phyloP scores from a whole-genome alignment of 495 filamentous ascomycete species.

The Penicillium egyptiacum region DNA sequence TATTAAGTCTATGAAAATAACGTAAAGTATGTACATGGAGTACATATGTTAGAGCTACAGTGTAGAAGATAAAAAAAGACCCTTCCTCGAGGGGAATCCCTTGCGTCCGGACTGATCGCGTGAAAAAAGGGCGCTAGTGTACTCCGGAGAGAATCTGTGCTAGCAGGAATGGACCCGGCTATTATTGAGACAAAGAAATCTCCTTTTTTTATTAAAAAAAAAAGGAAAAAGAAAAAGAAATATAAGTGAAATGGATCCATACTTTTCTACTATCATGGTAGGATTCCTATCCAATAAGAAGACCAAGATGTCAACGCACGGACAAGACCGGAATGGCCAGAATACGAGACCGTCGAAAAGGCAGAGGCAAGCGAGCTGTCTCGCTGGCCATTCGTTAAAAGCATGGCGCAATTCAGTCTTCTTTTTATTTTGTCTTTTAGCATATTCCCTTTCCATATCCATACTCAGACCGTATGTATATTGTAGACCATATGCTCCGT shows the following conservation, averaged over 20 bases:
- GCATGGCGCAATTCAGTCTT: conserved; percentile 5
- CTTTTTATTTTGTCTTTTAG: background rate
- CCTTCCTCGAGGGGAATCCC: conserved; percentile 8
- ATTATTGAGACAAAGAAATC: conserved; percentile 4
- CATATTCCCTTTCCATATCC: background rate
- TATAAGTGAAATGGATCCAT: background rate
- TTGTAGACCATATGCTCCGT: background rate
- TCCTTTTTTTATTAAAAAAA: background rate
- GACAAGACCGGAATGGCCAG: conserved; percentile 24
- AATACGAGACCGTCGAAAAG: conserved; percentile 26
- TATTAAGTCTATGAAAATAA: background rate
- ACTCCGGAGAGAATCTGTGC: conserved; percentile 19
- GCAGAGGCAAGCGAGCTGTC: conserved; percentile 29
- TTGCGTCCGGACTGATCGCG: conserved; percentile 17
- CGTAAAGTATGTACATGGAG: too few species aligned
- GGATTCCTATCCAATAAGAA: conserved; percentile 19
- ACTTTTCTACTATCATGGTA: conserved; percentile 10
- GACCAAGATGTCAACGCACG: conserved; percentile 17
- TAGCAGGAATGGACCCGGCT: conserved; percentile 9
- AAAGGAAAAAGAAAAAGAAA: conserved; percentile 8
- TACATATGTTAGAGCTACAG: background rate
- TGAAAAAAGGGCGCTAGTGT: conserved; percentile 14
- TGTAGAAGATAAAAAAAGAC: background rate
- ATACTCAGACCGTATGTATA: background rate
- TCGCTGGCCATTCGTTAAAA: conserved; percentile 14